A percentile compares a stretch with the other conserved stretches of the same genome.
Evolutionary conservation across 1,139 yeast genomes (phyloP).

Genomic region (Debaryomyces psychrophilus): DNA sequence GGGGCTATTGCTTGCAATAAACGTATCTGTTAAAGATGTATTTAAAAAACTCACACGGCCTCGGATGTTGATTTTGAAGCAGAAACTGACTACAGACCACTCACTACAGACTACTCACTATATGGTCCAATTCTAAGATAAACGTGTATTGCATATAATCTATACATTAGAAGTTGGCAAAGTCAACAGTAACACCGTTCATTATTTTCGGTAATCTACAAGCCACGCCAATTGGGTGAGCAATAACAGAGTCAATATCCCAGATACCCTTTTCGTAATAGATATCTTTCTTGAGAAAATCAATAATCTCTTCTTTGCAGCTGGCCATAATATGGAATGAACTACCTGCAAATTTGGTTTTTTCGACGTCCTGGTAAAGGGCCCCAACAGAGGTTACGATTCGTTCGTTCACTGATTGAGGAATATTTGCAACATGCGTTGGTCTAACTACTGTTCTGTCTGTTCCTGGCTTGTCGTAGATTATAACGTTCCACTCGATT

Average conservation of each 20-base stretch:
- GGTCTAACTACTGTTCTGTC: conserved; percentile 61
- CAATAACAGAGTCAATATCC: conserved; percentile 68
- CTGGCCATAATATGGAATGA: conserved; percentile 65
- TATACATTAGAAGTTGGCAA: conserved; percentile 2
- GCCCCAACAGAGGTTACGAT: conserved; percentile 69
- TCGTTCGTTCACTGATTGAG: conserved; percentile 54
- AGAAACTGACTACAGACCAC: no score
- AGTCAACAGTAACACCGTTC: conserved; percentile 26
- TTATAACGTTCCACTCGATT: conserved; percentile 67
- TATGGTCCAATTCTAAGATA: neutral
- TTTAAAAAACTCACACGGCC: neutral
- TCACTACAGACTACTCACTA: neutral
- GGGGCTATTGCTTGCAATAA: no score
- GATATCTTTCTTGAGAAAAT: conserved; percentile 62
- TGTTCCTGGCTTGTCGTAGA: conserved; percentile 68
- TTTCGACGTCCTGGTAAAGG: conserved; percentile 51
- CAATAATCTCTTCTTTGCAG: conserved; percentile 63
- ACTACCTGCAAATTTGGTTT: conserved; percentile 71
- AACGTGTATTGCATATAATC: neutral
- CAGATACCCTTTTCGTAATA: conserved; percentile 71
- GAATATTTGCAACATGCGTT: conserved; percentile 60
- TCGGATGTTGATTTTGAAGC: neutral
- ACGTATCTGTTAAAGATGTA: neutral
- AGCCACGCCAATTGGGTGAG: conserved; percentile 57
- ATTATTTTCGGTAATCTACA: conserved; percentile 30